Base-by-base conservation (phyloP, 495 filamentous ascomycete species). In the Aspergillus wentii region DNA sequence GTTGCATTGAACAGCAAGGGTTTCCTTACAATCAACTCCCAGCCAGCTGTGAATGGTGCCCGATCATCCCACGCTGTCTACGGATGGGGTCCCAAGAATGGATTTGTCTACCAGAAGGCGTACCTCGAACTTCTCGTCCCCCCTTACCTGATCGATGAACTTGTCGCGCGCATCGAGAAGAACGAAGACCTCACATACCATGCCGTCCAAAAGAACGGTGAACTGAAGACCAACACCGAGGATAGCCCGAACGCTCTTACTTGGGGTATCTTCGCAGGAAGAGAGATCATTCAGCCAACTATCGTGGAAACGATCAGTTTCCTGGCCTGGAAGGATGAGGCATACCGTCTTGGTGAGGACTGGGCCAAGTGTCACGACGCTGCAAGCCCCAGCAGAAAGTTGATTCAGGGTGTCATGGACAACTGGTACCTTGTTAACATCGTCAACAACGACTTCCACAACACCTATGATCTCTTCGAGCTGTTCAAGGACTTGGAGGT, bases 241-340 rank as follows among this genome's bases (percentile, higher is more conserved):
- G 79, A 78, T 25, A 88, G 85, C 10, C 94, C 94, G 17, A 99
- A 97, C 51, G 94, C 94, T 8, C 81, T 99, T 33, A 99, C 94
- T 3, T 99, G 94, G 94, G 94, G 94, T 62, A 94, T 97, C 30
- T 99, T 96, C 68, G 90, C 94, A 8, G 92, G 92, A 22, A 92
- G 95, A 56, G 94, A 99, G 61, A 96, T 99, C 54, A 88, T 99
- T 30, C 94, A 99, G 59, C 94, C 94, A 8, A 99, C 94, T n/a
- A 94, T 99, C 43, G 91, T 97, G 31, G 94, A 99, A 65, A 94
- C 88, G 5, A 80, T 97, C 61, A 92, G 86, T 64, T 99, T 99
- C 76, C 62, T 99, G 37, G 94, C 94, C 17, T 99, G 94, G 94
- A 95, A 95, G 68, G 94, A 99, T 47, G 94, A 99, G 58, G 94